Base-by-base conservation (phyloP, 805 yeast genomes). In the Candida pini region DNA sequence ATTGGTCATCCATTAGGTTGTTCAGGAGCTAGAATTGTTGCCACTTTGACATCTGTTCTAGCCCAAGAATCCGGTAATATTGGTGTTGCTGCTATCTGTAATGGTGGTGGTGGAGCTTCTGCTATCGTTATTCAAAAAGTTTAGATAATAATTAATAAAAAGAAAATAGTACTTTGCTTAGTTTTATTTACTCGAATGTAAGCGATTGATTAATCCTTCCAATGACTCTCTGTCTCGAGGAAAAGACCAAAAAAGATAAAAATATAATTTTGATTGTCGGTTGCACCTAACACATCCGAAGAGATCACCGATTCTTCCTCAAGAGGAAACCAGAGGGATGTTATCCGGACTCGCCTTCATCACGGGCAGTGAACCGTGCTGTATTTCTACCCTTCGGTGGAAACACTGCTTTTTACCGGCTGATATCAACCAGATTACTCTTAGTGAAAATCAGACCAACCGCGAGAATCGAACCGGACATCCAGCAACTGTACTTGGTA, bases 51-150 rank as follows among this genome's bases (percentile, higher is more conserved):
- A 39, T 75, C 87, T 32, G 88, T 89, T 13, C 75, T 92, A 56
- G 47, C 63, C 25, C 96, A 90, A 68, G 97, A 92, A 70, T 64
- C 64, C 36, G 94, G 90, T 50, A 86, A 81, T 67, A 62, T 79
- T 49, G 99, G 99, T 61, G 87, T 78, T 48, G 97, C 96, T 53
- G 96, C 87, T 61, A 81, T 92, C 58, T 92, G 98, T 74, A 92
- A 92, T 63, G 98, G 99, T 70, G 99, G 99, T 55, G 99, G 99
- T 60, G 99, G 98, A 60, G 97, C 97, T 32, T 82, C 95, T 37
- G 81, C 97, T 18, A 69, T 92, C 53, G 86, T 92, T 42, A 75
- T 92, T 52, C 96, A 89, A 69, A 77, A 69, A 52, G 54, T 77
- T 29, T 72, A 60, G 18, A 13, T n/a, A n/a, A n/a, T n/a, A n/a